Conservation (phyloP, 208 protist genomes). For the Trypanosomatidae sp. region DNA sequence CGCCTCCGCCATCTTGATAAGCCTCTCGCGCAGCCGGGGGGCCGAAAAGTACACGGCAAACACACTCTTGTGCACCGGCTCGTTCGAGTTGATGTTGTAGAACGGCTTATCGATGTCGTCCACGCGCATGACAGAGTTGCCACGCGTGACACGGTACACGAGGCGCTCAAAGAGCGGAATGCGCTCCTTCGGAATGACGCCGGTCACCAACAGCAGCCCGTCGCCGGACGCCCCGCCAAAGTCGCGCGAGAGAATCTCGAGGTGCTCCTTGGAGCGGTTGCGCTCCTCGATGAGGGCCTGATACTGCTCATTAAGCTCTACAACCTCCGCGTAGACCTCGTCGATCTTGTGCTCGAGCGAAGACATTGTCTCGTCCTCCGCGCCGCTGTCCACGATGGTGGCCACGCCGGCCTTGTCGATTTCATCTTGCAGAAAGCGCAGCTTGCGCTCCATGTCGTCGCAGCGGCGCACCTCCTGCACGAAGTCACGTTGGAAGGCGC, state of each 20-base stretch:
- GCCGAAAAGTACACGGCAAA: slow-evolving; percentile 98
- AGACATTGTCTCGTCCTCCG: slow-evolving; percentile 76
- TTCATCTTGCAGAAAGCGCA: slow-evolving; percentile 95
- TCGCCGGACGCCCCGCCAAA: slow-evolving; percentile 58
- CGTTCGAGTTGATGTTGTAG: slow-evolving; percentile 80
- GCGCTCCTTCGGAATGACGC: slow-evolving; percentile 92
- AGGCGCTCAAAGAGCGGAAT: slow-evolving; percentile 93
- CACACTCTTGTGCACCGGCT: slow-evolving; percentile 91
- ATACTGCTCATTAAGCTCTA: slow-evolving; percentile 91
- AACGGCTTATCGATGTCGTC: slow-evolving; percentile 91
- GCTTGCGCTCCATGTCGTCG: slow-evolving; percentile 97
- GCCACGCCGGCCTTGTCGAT: slow-evolving; percentile 76
- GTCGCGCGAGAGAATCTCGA: slow-evolving; percentile 76
- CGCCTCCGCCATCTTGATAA: slow-evolving; percentile 96
- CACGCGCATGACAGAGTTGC: slow-evolving; percentile 95
- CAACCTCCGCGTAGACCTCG: slow-evolving; percentile 90
- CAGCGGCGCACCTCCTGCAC: slow-evolving; percentile 96
- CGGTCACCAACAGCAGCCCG: slow-evolving; percentile 91
- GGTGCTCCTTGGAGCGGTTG: slow-evolving; percentile 78
- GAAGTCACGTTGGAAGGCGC: slow-evolving; percentile 96
- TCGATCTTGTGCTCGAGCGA: slow-evolving; percentile 92
- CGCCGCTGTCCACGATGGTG: slow-evolving; percentile 36
- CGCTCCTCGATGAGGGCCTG: slow-evolving; percentile 80
- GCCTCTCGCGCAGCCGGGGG: slow-evolving; percentile 81
- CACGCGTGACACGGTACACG: slow-evolving; percentile 95